Percentiles rank a stretch among this genome's conserved stretches.
These are phyloP conservation scores for Russula griseocarnosa DNA, from an alignment of 768 basidiomycete species.

Conservation along the genomic window DNA sequence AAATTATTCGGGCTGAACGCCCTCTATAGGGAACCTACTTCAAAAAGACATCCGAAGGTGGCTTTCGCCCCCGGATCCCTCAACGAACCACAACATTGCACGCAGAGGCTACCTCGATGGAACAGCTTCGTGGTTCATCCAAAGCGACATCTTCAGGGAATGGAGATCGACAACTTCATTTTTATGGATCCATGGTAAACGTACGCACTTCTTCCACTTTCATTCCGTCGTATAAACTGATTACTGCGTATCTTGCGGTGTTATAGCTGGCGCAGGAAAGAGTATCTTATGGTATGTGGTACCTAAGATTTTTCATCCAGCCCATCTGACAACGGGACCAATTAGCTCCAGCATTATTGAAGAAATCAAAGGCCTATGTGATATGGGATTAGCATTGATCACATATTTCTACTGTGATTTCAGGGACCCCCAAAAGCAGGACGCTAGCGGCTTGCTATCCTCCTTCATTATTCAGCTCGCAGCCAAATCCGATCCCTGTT, in stretches of 20 bases:
- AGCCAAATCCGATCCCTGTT: background rate
- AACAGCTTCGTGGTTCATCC: background rate
- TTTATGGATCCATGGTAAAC: conserved; percentile 3
- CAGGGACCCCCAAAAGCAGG: background rate
- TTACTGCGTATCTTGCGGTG: too few relatives aligned
- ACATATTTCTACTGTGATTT: conserved; percentile 5
- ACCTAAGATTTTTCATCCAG: background rate
- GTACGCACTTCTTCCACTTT: background rate
- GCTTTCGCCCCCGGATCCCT: background rate
- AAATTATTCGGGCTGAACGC: background rate
- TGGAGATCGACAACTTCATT: background rate
- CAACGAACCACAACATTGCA: conserved; percentile 1
- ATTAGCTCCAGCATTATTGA: background rate
- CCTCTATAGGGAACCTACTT: background rate
- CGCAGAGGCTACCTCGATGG: background rate
- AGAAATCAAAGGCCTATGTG: background rate
- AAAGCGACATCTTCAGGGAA: background rate
- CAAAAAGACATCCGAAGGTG: background rate
- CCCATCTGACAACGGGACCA: background rate
- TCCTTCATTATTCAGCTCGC: background rate
- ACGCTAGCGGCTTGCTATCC: background rate
- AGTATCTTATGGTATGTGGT: background rate
- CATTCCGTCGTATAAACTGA: background rate
- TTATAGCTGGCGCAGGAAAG: conserved; percentile 1
- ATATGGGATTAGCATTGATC: background rate